Percentiles rank a stretch among this genome's conserved stretches.
These are phyloP conservation scores for Penicillium vulpinum DNA, from an alignment of 2,329 filamentous ascomycete species.

Conservation along the genomic window DNA sequence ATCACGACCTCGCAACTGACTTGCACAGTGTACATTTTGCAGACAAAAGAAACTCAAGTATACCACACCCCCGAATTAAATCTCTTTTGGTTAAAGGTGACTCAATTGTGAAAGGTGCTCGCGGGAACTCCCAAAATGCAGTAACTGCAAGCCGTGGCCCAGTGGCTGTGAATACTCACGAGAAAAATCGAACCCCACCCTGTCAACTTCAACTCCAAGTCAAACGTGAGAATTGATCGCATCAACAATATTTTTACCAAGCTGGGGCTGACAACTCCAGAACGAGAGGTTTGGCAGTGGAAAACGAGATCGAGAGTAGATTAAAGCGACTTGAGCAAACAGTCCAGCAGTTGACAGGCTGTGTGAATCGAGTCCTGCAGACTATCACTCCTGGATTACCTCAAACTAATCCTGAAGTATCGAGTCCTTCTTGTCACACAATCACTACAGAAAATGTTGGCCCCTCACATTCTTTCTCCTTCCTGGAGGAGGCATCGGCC, in stretches of 20 bases:
- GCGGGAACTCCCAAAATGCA: neutral
- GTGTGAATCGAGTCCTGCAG: neutral
- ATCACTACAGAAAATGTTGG: neutral
- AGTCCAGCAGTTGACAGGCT: neutral
- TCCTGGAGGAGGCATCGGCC: neutral
- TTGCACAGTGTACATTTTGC: neutral
- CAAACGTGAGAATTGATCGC: neutral
- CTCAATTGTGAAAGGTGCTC: neutral
- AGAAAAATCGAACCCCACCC: neutral
- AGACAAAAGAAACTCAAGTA: neutral
- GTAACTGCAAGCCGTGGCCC: neutral
- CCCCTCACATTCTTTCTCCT: neutral
- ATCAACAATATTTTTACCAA: neutral
- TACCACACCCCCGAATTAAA: neutral
- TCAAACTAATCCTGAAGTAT: neutral
- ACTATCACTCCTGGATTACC: neutral
- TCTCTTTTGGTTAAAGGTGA: neutral
- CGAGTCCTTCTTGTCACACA: neutral
- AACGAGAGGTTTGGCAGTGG: neutral
- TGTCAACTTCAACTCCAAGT: neutral
- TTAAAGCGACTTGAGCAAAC: neutral
- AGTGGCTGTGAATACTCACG: neutral
- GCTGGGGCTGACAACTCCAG: neutral
- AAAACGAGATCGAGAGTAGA: neutral
- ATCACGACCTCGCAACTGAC: neutral